A percentile compares a stretch with the other conserved stretches of the same genome.
Conservation (phyloP, 352 stramenopile genomes). For the Phytophthora boehmeriae region DNA sequence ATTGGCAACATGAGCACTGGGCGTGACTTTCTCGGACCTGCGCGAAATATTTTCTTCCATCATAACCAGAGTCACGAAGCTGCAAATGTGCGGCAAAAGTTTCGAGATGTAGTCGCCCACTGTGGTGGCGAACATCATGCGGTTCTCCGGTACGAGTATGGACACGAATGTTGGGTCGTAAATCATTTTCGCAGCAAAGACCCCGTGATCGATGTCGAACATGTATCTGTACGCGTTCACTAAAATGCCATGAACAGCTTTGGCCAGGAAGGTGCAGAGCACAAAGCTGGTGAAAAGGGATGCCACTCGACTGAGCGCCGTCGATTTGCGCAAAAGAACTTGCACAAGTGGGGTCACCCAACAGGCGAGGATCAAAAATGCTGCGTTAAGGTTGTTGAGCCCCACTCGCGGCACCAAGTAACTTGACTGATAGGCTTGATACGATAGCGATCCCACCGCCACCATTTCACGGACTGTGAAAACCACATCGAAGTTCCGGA, state of each 20-base stretch:
- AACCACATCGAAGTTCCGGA: constrained; percentile 10
- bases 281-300: constrained; percentile 24
- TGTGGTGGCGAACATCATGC: constrained; percentile 29
- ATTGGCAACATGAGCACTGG: constrained; percentile 2
- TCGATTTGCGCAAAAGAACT: constrained; percentile 14
- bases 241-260: constrained; percentile 20
- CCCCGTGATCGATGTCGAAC: constrained; percentile 6
- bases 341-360: constrained; percentile 29
- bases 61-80: constrained; percentile 26
- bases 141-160: constrained; percentile 19
- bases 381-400: constrained; percentile 24
- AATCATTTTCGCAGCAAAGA: constrained; percentile 19
- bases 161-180: constrained; percentile 26
- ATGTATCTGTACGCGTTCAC: constrained; percentile 12
- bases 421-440: constrained; percentile 31
- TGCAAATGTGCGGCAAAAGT: constrained; percentile 22
- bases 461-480: constrained; percentile 28
- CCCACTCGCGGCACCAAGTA: constrained; percentile 12
- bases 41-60: constrained; percentile 18
- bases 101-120: constrained; percentile 25
- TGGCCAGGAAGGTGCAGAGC: constrained; percentile 21
- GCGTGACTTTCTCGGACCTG: constrained; percentile 22
- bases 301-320: constrained; percentile 17
- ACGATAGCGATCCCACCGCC: constrained; percentile 20
- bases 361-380: constrained; percentile 22